Evolutionary conservation across 805 yeast species (phyloP).

Genomic region (Henningerozyma blattae): DNA sequence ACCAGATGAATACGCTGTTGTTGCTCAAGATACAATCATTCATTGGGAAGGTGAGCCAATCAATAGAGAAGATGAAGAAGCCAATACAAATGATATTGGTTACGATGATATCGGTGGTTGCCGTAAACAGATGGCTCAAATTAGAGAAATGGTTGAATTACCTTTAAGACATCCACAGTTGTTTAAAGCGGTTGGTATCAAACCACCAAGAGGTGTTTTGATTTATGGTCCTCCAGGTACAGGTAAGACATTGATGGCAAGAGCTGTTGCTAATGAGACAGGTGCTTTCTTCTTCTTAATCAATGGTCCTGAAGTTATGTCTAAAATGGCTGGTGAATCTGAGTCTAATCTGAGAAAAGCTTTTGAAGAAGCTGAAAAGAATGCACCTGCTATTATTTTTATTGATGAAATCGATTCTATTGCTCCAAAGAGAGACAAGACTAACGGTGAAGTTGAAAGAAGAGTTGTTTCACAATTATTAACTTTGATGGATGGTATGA

Average conservation of each 20-base stretch:
- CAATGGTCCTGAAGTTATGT: constrained; percentile 99
- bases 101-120: constrained; percentile 99
- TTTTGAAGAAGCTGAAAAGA: constrained; percentile 97
- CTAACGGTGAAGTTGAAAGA: constrained; percentile 98
- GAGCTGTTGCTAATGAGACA: constrained; percentile 98
- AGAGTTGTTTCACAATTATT: constrained; percentile 95
- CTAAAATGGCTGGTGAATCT: constrained; percentile 99
- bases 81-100: constrained; percentile 91
- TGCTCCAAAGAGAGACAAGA: constrained; percentile 99
- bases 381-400: constrained; percentile 93
- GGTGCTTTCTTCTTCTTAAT: constrained; percentile 97
- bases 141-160: constrained; percentile 93
- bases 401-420: constrained; percentile 97
- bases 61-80: constrained; percentile 47
- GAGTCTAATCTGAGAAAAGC: constrained; percentile 95
- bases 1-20: constrained; percentile 93
- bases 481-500: constrained; percentile 99
- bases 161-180: constrained; percentile 97
- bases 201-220: constrained; percentile 95
- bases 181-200: constrained; percentile 95
- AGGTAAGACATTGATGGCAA: constrained; percentile 97
- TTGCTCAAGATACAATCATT: constrained; percentile 94
- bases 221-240: constrained; percentile 99
- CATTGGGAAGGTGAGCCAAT: constrained; percentile 99
- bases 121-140: constrained; percentile 98